Evolutionary conservation across 2,329 filamentous ascomycete genomes (phyloP).

Genomic region (Botryotinia globosa): DNA sequence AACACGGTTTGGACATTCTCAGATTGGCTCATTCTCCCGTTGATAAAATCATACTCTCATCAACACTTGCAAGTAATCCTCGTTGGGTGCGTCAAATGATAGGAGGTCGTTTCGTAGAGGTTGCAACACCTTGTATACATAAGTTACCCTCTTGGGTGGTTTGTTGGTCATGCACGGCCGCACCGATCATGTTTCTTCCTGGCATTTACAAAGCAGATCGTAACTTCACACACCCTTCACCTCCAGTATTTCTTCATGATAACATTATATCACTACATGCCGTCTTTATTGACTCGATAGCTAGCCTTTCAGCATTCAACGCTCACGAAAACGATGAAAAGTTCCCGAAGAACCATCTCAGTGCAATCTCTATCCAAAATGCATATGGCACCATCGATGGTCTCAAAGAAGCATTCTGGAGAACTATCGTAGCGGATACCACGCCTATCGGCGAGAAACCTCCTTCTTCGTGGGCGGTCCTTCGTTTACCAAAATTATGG

Average conservation of each 20-base stretch:
- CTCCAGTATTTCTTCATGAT: neutral
- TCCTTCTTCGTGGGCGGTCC: constrained; percentile 13
- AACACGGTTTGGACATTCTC: constrained; percentile 17
- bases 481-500: constrained; percentile 9
- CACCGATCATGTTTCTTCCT: constrained; percentile 8
- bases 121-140: constrained; percentile 4
- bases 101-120: neutral
- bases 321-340: neutral
- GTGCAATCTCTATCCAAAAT: neutral
- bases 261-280: neutral
- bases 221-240: neutral
- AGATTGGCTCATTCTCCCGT: constrained; percentile 7
- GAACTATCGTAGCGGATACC: constrained; percentile 9
- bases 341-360: neutral
- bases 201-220: constrained; percentile 4
- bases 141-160: constrained; percentile 13
- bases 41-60: constrained; percentile 2
- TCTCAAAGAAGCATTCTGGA: constrained; percentile 18
- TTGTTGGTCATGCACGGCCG: constrained; percentile 12
- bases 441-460: constrained; percentile 2
- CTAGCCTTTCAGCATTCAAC: constrained; percentile 13
- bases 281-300: neutral
- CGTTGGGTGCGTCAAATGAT: constrained; percentile 1
- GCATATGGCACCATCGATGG: neutral
- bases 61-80: neutral